Base-by-base conservation (phyloP, 2,329 filamentous ascomycete species). In the Talaromyces atroroseus region DNA sequence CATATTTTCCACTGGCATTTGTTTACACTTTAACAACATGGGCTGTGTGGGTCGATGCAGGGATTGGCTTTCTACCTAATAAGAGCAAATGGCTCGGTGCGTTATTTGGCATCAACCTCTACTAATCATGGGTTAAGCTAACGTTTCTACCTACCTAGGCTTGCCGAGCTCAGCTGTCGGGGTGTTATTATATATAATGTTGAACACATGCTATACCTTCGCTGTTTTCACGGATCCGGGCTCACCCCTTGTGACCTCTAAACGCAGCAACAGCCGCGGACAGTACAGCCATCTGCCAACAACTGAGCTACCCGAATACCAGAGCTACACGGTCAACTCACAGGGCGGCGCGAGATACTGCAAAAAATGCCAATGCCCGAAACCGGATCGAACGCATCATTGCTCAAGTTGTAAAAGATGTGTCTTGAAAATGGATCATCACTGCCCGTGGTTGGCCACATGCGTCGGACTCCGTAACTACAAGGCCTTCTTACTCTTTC, bases 371-470 rank as follows among this genome's bases (percentile, higher is more conserved):
- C 89, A 95, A 76, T 87, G 87, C 52, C 84, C 89, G 61, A 99
- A 99, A 77, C 94, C 94, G 44, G 94, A 99, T 75, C 89, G 94
- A 59, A 86, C 92, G 32, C 94, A 99, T 73, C 94, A 99, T 77
- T 99, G 94, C 80, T 95, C 90, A 11, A 95, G 91, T 3, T 99
- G 94, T 75, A 85, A 87, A 63, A 87, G 88, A 67, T 99, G 94
- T 71, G 92, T 99, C 24, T 80, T 99, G 71, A 99, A 99, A 79
- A 99, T 99, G 94, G 94, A 99, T 70, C 94, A 99, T 72, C 94
- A 99, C 76, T 99, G 94, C 71, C 94, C 94, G 16, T 99, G 94
- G 94, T 81, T 99, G 50, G 92, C 94, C 26, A 96, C 90, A 3
- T 99, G 94, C 72, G 89, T 99, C 58, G 94, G 94, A 20, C 78